These are phyloP conservation scores for Metarhizium robertsii DNA, from an alignment of 2,329 filamentous ascomycete genomes.

Conservation along the genomic window DNA sequence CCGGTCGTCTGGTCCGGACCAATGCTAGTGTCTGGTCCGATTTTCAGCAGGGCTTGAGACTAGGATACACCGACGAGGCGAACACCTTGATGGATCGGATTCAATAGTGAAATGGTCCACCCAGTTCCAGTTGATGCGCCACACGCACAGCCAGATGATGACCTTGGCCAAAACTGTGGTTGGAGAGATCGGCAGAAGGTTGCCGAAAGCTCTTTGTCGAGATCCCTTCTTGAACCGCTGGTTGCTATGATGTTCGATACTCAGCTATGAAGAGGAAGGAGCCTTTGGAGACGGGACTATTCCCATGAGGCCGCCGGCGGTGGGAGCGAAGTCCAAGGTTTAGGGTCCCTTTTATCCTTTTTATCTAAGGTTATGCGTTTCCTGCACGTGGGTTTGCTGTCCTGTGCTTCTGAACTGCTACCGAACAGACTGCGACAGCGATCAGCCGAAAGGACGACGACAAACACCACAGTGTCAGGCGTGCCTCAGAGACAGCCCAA, in stretches of 20 bases:
- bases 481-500: no score
- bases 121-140: not conserved
- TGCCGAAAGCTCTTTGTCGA: not conserved
- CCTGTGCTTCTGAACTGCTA: not conserved
- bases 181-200: not conserved
- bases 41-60: not conserved
- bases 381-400: not conserved
- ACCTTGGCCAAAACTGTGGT: not conserved
- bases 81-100: slow-evolving; percentile 4
- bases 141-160: not conserved
- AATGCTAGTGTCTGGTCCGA: not conserved
- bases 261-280: not conserved
- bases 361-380: not conserved
- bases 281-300: not conserved
- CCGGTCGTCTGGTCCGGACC: not conserved
- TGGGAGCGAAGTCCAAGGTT: not conserved
- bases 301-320: no score
- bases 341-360: not conserved
- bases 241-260: not conserved
- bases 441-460: not conserved
- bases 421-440: not conserved
- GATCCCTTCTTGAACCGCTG: not conserved
- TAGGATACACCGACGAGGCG: not conserved
- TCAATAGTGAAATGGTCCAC: not conserved
- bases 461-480: not conserved